A percentile compares a stretch with the other conserved stretches of the same genome.
These are phyloP conservation scores for Balansia obtecta DNA, from an alignment of 2,329 filamentous ascomycete genomes.

Conservation along the genomic window DNA sequence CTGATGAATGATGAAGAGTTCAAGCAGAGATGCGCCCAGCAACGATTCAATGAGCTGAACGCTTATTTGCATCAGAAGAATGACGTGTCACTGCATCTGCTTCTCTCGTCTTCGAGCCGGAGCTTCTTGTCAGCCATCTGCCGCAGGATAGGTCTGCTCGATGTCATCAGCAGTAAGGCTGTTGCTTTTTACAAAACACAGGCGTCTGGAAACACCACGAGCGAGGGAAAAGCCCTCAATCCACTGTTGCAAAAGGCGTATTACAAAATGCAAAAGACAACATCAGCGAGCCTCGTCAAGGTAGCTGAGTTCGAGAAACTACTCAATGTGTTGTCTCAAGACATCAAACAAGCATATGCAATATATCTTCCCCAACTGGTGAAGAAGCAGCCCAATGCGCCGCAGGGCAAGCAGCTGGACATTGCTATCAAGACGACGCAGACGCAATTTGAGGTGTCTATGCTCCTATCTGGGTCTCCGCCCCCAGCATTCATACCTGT, in stretches of 20 bases:
- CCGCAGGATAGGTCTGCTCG: constrained; percentile 48
- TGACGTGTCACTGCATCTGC: constrained; percentile 46
- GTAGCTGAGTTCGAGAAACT: constrained; percentile 51
- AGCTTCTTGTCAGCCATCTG: constrained; percentile 59
- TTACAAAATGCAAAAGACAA: constrained; percentile 38
- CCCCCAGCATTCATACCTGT: constrained; percentile 38
- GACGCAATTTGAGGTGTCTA: constrained; percentile 35
- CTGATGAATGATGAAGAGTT: constrained; percentile 41
- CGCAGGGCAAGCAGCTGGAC: constrained; percentile 30
- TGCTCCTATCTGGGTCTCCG: constrained; percentile 37
- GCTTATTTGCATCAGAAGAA: constrained; percentile 40
- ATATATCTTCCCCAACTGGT: constrained; percentile 30
- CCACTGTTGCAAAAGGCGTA: constrained; percentile 45
- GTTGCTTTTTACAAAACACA: constrained; percentile 38
- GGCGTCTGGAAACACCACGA: constrained; percentile 25
- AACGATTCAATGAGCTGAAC: constrained; percentile 36
- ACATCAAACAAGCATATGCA: constrained; percentile 40
- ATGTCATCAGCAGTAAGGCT: constrained; percentile 34
- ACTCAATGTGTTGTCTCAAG: constrained; percentile 33
- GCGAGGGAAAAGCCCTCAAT: constrained; percentile 28
- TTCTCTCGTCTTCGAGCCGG: constrained; percentile 64
- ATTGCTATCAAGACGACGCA: constrained; percentile 32
- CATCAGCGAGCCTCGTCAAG: constrained; percentile 40
- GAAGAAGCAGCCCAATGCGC: constrained; percentile 33
- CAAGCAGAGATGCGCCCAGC: constrained; percentile 33